A percentile compares a stretch with the other conserved stretches of the same genome.
These are phyloP conservation scores for Lactuca sativa DNA, from an alignment of 129 eudicot genomes.

Conservation along the genomic window DNA sequence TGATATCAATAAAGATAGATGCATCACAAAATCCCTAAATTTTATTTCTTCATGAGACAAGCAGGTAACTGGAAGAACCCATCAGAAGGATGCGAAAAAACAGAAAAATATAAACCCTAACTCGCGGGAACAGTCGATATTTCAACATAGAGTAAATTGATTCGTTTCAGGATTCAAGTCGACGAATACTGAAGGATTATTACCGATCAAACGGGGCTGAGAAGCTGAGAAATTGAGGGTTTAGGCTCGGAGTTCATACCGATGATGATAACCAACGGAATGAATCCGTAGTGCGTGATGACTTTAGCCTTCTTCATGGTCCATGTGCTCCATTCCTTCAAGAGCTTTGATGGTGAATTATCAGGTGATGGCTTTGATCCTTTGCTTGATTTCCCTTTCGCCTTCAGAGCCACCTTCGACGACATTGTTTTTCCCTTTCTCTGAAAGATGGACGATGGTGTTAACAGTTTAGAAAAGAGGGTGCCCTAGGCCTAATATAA, in stretches of 20 bases:
- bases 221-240: conserved; percentile 72
- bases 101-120: conserved; percentile 22
- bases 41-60: conserved; percentile 23
- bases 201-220: conserved; percentile 53
- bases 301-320: conserved; percentile 81
- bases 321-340: conserved; percentile 87
- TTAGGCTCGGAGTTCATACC: conserved; percentile 92
- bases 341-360: conserved; percentile 35
- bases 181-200: background rate
- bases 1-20: no score
- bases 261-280: conserved; percentile 69
- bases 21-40: background rate
- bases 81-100: background rate
- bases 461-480: background rate
- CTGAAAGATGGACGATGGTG: background rate
- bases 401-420: conserved; percentile 44
- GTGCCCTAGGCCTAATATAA: conserved; percentile 19
- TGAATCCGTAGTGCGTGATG: conserved; percentile 75
- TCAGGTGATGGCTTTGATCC: conserved; percentile 40
- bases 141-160: background rate
- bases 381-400: conserved; percentile 45
- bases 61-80: background rate
- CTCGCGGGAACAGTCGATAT: background rate
- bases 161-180: conserved; percentile 5
- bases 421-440: conserved; percentile 30